These are phyloP conservation scores for Lenzites betulinus DNA, from an alignment of 768 basidiomycete genomes.

Conservation along the genomic window DNA sequence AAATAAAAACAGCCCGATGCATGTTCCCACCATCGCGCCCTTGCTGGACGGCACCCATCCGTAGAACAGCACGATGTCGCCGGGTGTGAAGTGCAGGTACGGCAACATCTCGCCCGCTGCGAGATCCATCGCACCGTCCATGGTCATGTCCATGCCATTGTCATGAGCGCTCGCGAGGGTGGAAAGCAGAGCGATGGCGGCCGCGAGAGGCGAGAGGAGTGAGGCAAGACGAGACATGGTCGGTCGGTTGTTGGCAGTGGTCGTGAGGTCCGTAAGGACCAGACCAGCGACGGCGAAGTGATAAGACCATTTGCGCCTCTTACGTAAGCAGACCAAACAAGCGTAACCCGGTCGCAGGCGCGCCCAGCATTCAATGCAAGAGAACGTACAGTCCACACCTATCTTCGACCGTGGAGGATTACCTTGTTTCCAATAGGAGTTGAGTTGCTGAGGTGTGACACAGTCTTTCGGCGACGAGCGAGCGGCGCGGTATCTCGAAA, in stretches of 20 bases:
- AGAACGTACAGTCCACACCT: not conserved
- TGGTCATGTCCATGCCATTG: conserved; percentile 62
- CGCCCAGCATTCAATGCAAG: not conserved
- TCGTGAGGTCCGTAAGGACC: not conserved
- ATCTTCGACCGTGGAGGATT: not conserved
- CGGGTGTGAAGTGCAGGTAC: conserved; percentile 65
- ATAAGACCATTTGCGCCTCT: conserved; percentile 10
- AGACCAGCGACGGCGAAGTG: not conserved
- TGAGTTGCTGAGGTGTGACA: not conserved
- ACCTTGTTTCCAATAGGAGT: not conserved
- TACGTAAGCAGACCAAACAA: conserved; percentile 27
- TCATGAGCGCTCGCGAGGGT: conserved; percentile 28
- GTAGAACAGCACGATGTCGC: conserved; percentile 50
- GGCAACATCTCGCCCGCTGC: conserved; percentile 52
- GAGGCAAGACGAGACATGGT: conserved; percentile 4
- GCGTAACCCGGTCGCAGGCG: conserved; percentile 2
- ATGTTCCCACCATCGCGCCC: conserved; percentile 73
- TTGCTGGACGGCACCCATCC: conserved; percentile 71
- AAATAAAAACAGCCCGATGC: conserved; percentile 76
- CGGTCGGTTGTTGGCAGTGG: not conserved
- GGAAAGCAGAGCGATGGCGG: not conserved
- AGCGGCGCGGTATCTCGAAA: not conserved
- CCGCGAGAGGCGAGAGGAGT: not conserved
- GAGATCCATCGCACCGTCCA: conserved; percentile 52
- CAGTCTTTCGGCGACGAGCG: not conserved